Evolutionary conservation across 1,139 yeast genomes (phyloP).

Genomic region (Yamadazyma diospyri): DNA sequence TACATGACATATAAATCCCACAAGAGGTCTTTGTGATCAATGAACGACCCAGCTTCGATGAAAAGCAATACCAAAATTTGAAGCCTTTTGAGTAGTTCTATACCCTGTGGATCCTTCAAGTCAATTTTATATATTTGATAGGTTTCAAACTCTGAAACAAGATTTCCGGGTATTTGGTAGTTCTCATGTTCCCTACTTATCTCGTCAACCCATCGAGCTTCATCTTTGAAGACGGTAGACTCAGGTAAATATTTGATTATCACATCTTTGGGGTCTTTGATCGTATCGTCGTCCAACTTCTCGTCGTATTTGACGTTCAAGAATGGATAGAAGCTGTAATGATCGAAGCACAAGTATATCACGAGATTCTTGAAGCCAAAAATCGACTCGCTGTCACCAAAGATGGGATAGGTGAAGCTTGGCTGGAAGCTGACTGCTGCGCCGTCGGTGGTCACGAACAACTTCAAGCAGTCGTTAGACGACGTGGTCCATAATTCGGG

Average conservation of each 20-base stretch:
- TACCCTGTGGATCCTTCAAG: constrained; percentile 36
- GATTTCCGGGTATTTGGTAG: constrained; percentile 48
- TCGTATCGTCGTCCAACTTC: constrained; percentile 48
- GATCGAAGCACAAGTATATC: constrained; percentile 46
- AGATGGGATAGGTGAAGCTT: constrained; percentile 83
- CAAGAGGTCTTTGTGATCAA: constrained; percentile 67
- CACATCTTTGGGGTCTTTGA: constrained; percentile 50
- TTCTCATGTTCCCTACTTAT: constrained; percentile 46
- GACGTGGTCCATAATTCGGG: constrained; percentile 69
- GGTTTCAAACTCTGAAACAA: constrained; percentile 30
- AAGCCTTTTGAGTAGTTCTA: constrained; percentile 62
- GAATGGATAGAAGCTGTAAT: constrained; percentile 44
- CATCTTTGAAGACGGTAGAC: constrained; percentile 59
- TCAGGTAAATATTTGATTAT: constrained; percentile 59
- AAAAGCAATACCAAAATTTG: constrained; percentile 78
- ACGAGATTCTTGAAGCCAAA: constrained; percentile 76
- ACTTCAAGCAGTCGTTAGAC: constrained; percentile 59
- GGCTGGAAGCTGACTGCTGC: constrained; percentile 63
- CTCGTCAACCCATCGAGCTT: constrained; percentile 58
- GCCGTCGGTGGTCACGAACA: constrained; percentile 53
- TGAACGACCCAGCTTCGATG: constrained; percentile 92
- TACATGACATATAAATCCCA: constrained; percentile 66
- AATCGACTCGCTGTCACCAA: constrained; percentile 86
- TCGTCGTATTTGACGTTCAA: constrained; percentile 54
- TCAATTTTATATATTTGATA: constrained; percentile 39